phyloP scores from a whole-genome alignment of 305 asterid genomes.

The Fraxinus albicans region DNA sequence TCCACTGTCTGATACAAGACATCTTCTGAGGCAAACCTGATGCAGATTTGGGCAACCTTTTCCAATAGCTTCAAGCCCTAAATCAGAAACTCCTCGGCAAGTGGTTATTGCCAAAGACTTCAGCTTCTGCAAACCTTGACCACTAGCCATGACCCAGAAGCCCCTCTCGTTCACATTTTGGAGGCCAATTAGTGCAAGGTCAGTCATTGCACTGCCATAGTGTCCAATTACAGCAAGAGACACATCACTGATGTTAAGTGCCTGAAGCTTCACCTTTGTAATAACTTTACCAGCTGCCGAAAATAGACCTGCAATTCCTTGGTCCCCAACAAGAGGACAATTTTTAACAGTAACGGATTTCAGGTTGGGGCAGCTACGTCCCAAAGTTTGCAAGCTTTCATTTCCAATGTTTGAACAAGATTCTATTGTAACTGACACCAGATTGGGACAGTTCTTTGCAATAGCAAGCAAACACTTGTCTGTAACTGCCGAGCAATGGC shows the following conservation, averaged over 20 bases:
- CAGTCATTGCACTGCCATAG: constrained; percentile 67
- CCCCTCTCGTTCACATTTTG: constrained; percentile 79
- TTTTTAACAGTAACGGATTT: constrained; percentile 55
- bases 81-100: constrained; percentile 74
- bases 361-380: constrained; percentile 60
- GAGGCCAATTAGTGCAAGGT: constrained; percentile 52
- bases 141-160: constrained; percentile 94
- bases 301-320: constrained; percentile 67
- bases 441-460: constrained; percentile 67
- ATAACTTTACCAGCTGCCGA: constrained; percentile 61
- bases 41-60: constrained; percentile 71
- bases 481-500: constrained; percentile 64
- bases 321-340: constrained; percentile 72
- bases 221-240: constrained; percentile 95
- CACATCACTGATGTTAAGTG: constrained; percentile 60
- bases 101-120: constrained; percentile 57
- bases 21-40: constrained; percentile 48
- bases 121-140: constrained; percentile 71
- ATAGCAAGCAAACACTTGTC: constrained; percentile 64
- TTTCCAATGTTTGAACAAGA: constrained; percentile 75
- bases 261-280: constrained; percentile 58
- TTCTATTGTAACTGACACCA: constrained; percentile 62
- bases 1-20: constrained; percentile 75
- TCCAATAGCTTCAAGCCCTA: constrained; percentile 59
- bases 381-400: constrained; percentile 65